phyloP scores from a whole-genome alignment of 305 asterid genomes.

The Ruellia speciosa region DNA sequence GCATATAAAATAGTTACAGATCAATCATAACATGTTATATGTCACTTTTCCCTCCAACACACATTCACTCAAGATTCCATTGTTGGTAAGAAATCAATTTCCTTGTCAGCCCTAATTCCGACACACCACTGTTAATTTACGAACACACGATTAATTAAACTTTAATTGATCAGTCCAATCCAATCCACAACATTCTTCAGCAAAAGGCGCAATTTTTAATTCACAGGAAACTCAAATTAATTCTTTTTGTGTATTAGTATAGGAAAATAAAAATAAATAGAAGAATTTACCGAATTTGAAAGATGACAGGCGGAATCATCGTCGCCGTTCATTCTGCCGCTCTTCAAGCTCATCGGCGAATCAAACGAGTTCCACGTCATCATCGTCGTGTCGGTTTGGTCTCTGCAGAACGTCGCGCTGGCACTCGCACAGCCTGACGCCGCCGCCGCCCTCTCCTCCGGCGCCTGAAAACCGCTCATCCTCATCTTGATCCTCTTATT shows the following conservation, averaged over 20 bases:
- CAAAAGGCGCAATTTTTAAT: too few relatives aligned
- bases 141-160: too few relatives aligned
- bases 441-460: neutral
- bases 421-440: constrained; percentile 33
- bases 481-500: constrained; percentile 32
- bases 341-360: constrained; percentile 42
- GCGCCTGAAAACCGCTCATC: neutral
- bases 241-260: too few relatives aligned
- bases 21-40: neutral
- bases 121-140: neutral
- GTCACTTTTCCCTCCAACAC: neutral
- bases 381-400: constrained; percentile 30
- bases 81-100: neutral
- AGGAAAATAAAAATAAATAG: neutral
- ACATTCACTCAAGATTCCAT: neutral
- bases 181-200: too few relatives aligned
- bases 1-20: neutral
- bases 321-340: constrained; percentile 28
- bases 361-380: constrained; percentile 58
- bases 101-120: neutral
- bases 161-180: too few relatives aligned
- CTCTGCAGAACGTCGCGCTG: constrained; percentile 32
- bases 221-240: neutral
- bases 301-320: constrained; percentile 43
- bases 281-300: neutral